phyloP scores from a whole-genome alignment of 345 rosid species.

The Lumnitzera racemosa region DNA sequence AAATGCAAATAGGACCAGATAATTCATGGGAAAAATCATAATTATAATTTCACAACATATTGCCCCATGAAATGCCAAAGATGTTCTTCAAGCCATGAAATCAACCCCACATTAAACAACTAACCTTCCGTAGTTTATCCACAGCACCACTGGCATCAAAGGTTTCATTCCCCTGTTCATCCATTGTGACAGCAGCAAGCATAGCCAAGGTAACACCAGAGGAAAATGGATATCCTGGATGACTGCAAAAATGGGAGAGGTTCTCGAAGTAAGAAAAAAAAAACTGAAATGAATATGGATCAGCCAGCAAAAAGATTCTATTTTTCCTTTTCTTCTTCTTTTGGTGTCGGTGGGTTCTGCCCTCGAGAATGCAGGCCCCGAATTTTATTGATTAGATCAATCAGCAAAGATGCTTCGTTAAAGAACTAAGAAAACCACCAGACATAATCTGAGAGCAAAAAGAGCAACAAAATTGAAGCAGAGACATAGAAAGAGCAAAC shows the following conservation, averaged over 20 bases:
- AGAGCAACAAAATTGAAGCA: not conserved
- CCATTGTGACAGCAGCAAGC: constrained; percentile 98
- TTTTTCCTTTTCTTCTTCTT: too few species aligned
- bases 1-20: too few species aligned
- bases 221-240: constrained; percentile 81
- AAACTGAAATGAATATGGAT: not conserved
- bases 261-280: constrained; percentile 14
- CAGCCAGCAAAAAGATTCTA: not conserved
- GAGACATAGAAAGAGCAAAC: constrained; percentile 8
- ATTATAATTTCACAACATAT: too few species aligned
- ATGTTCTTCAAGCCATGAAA: constrained; percentile 1
- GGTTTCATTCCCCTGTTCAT: constrained; percentile 94
- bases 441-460: constrained; percentile 4
- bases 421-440: constrained; percentile 7
- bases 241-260: constrained; percentile 36
- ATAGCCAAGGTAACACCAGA: constrained; percentile 91
- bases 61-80: not conserved
- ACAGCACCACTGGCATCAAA: constrained; percentile 97
- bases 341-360: too few species aligned
- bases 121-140: constrained; percentile 90
- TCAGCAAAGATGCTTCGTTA: not conserved
- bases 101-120: constrained; percentile 17
- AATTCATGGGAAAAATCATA: too few species aligned
- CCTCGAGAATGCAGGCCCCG: too few species aligned
- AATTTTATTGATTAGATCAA: not conserved